Evolutionary conservation across 1,139 yeast species (phyloP).

Genomic region (Nakaseomyces bracarensis): DNA sequence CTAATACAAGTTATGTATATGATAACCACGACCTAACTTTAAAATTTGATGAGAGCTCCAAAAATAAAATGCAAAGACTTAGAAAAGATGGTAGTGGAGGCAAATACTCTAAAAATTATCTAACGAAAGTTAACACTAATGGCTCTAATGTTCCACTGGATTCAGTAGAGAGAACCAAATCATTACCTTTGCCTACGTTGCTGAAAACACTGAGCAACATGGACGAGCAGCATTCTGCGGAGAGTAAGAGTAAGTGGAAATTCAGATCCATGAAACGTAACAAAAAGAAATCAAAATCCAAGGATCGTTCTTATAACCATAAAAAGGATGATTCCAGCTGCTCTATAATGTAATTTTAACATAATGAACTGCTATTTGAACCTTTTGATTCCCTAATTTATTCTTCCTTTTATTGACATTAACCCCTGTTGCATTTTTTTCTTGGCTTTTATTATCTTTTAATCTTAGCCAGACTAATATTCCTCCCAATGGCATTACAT

Average conservation of each 20-base stretch:
- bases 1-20: conserved; percentile 2
- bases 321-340: conserved; percentile 3
- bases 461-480: background rate
- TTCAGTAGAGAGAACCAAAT: conserved; percentile 25
- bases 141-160: conserved; percentile 14
- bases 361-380: no score
- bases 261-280: conserved; percentile 3
- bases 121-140: conserved; percentile 14
- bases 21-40: background rate
- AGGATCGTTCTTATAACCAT: background rate
- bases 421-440: background rate
- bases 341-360: conserved; percentile 4
- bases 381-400: no score
- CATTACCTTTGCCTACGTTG: conserved; percentile 23
- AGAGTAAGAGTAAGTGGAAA: conserved; percentile 1
- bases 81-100: conserved; percentile 8
- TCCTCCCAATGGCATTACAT: background rate
- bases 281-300: conserved; percentile 2
- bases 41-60: conserved; percentile 6
- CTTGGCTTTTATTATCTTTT: background rate
- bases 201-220: conserved; percentile 15
- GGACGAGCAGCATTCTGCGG: conserved; percentile 9
- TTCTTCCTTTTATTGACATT: no score
- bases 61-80: background rate
- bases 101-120: conserved; percentile 11